These are phyloP conservation scores for Sungouiozyma ichnusensis DNA, from an alignment of 805 yeast species.

Conservation along the genomic window DNA sequence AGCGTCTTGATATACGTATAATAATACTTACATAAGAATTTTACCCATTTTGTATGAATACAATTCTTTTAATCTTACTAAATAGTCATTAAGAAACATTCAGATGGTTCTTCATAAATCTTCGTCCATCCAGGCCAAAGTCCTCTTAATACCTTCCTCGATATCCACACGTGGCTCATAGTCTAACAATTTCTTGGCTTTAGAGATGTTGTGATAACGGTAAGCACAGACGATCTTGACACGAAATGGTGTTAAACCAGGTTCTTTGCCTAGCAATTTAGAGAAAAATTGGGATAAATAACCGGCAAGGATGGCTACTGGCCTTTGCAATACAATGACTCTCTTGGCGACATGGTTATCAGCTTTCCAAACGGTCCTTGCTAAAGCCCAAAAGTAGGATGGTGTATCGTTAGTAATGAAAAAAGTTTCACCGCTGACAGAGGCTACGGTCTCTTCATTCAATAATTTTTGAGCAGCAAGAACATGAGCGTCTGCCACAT, in stretches of 20 bases:
- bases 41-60: too few species aligned
- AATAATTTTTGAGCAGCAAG: conserved; percentile 75
- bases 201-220: conserved; percentile 84
- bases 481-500: conserved; percentile 94
- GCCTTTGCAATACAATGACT: conserved; percentile 58
- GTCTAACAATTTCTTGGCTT: conserved; percentile 70
- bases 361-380: conserved; percentile 94
- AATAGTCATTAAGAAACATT: too few species aligned
- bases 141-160: conserved; percentile 68
- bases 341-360: conserved; percentile 73
- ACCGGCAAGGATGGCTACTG: conserved; percentile 74
- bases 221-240: conserved; percentile 86
- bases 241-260: conserved; percentile 93
- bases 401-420: conserved; percentile 92
- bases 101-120: conserved; percentile 10
- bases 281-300: conserved; percentile 69
- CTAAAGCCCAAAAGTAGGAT: conserved; percentile 92
- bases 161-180: conserved; percentile 71
- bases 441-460: conserved; percentile 31
- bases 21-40: too few species aligned
- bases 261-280: conserved; percentile 64
- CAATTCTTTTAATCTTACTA: too few species aligned
- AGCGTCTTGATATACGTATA: too few species aligned
- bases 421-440: conserved; percentile 76
- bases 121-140: conserved; percentile 87